Conservation (phyloP, 139 green algal genomes). For the Coelastrella sp. region DNA sequence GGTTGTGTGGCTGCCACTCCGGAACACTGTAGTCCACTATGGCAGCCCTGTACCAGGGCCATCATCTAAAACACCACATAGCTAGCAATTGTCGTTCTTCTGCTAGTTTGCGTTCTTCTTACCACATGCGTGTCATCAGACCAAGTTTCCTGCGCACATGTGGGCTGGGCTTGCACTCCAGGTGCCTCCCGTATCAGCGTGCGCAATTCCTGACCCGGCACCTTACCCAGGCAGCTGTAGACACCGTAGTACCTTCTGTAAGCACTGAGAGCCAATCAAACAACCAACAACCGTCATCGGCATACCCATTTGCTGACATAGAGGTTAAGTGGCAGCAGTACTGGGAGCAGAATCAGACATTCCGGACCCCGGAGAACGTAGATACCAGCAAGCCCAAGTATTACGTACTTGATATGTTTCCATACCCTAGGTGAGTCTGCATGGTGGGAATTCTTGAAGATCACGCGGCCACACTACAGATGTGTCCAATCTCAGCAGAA, state of each 20-base stretch:
- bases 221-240: neutral
- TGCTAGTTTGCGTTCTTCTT: neutral
- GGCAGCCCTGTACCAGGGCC: neutral
- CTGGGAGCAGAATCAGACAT: slow-evolving; percentile 95
- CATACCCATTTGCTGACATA: slow-evolving; percentile 92
- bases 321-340: slow-evolving; percentile 94
- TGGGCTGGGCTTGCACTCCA: neutral
- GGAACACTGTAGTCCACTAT: neutral
- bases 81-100: neutral
- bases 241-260: neutral
- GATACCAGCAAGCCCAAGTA: slow-evolving; percentile 98
- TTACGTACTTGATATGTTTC: slow-evolving; percentile 99
- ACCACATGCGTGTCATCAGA: neutral
- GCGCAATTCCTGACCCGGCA: neutral
- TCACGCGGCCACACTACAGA: too few species aligned
- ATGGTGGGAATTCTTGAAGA: too few species aligned
- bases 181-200: neutral
- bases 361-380: slow-evolving; percentile 90
- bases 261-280: neutral
- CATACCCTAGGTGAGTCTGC: slow-evolving; percentile 92
- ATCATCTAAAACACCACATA: neutral
- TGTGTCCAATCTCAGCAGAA: neutral
- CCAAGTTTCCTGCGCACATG: neutral
- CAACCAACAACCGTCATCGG: slow-evolving; percentile 19
- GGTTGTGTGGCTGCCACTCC: neutral